Evolutionary conservation across 2,329 filamentous ascomycete genomes (phyloP).

Genomic region (Trichoderma lentiforme): DNA sequence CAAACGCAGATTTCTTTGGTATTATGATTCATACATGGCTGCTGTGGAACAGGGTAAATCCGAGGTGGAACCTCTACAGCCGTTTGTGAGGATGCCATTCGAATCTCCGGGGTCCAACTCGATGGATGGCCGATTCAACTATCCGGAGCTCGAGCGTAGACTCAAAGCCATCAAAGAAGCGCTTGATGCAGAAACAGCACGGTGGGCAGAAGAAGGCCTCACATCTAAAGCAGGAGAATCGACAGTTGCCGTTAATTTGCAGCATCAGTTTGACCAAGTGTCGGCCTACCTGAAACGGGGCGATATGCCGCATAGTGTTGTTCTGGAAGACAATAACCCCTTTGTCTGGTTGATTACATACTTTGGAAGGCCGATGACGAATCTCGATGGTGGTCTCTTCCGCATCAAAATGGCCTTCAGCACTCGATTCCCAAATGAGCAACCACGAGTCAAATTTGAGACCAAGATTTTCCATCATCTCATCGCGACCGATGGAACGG

Average conservation of each 20-base stretch:
- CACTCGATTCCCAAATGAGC: slow-evolving; percentile 80
- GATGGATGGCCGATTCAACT: slow-evolving; percentile 87
- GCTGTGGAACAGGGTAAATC: slow-evolving; percentile 63
- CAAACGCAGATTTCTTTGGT: slow-evolving; percentile 93
- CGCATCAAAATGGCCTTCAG: slow-evolving; percentile 76
- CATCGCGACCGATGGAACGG: slow-evolving; percentile 73
- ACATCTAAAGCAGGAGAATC: slow-evolving; percentile 61
- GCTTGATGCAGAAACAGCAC: slow-evolving; percentile 66
- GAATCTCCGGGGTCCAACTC: slow-evolving; percentile 65
- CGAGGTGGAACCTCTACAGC: slow-evolving; percentile 59
- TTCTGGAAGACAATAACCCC: slow-evolving; percentile 75
- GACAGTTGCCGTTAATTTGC: slow-evolving; percentile 76
- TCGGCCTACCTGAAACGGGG: slow-evolving; percentile 69
- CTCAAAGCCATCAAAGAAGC: slow-evolving; percentile 65
- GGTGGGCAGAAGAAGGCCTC: slow-evolving; percentile 70
- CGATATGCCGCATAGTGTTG: slow-evolving; percentile 70
- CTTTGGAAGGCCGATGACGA: slow-evolving; percentile 88
- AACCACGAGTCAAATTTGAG: slow-evolving; percentile 78
- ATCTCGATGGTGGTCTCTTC: slow-evolving; percentile 88
- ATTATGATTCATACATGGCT: slow-evolving; percentile 80
- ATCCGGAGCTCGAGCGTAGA: slow-evolving; percentile 67
- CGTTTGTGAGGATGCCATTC: slow-evolving; percentile 83
- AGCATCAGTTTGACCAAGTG: slow-evolving; percentile 81
- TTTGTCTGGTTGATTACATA: slow-evolving; percentile 88
- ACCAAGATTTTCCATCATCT: slow-evolving; percentile 85